Conservation (phyloP, 192 early-diverging fungal species). For the Backusella psychrophila region DNA sequence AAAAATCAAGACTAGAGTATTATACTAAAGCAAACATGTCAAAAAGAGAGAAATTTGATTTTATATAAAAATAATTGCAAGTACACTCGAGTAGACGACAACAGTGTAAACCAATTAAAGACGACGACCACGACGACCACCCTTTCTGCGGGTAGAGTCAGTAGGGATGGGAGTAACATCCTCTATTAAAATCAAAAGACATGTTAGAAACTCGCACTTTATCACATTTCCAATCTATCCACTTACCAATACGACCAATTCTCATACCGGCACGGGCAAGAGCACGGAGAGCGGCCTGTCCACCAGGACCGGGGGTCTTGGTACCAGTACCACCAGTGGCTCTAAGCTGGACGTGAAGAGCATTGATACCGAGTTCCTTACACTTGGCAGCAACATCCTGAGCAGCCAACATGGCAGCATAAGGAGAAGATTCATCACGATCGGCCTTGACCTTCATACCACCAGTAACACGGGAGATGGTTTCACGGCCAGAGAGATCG, state of each 20-base stretch:
- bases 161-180: slow-evolving; percentile 99
- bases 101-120: slow-evolving; percentile 49
- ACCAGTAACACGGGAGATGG: slow-evolving; percentile 98
- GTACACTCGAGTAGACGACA: not conserved
- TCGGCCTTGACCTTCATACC: slow-evolving; percentile 99
- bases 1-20: no score
- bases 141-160: slow-evolving; percentile 97
- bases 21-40: not conserved
- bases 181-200: slow-evolving; percentile 52
- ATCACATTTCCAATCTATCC: not conserved
- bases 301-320: slow-evolving; percentile 98
- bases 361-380: slow-evolving; percentile 99
- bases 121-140: slow-evolving; percentile 99
- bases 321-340: slow-evolving; percentile 98
- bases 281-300: slow-evolving; percentile 96
- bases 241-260: slow-evolving; percentile 94
- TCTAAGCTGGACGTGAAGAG: slow-evolving; percentile 99
- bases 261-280: slow-evolving; percentile 98
- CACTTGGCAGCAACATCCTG: slow-evolving; percentile 98
- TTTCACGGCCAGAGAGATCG: slow-evolving; percentile 99
- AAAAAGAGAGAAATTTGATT: not conserved
- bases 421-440: slow-evolving; percentile 99
- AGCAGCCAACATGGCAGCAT: slow-evolving; percentile 99
- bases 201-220: slow-evolving; percentile 19
- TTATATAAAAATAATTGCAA: slow-evolving; percentile 5